These are phyloP conservation scores for Myxozyma monticola DNA, from an alignment of 805 yeast genomes.

Conservation along the genomic window DNA sequence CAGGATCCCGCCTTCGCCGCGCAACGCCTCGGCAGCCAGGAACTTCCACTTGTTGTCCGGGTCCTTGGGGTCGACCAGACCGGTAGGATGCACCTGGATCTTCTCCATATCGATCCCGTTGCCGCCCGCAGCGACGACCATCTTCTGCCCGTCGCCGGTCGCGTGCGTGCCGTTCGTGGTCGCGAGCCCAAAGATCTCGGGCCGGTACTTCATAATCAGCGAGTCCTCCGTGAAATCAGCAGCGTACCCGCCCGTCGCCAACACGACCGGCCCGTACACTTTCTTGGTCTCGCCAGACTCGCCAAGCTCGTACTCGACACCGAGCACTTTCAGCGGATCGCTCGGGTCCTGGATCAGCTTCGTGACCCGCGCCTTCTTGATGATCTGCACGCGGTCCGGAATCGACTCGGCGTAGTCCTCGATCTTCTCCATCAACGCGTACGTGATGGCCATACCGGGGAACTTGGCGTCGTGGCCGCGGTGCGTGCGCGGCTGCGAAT, in stretches of 20 bases:
- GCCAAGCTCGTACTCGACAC: constrained; percentile 45
- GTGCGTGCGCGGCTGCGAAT: constrained; percentile 77
- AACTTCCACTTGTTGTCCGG: constrained; percentile 52
- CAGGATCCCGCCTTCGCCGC: constrained; percentile 67
- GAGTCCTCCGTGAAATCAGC: constrained; percentile 58
- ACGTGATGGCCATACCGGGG: constrained; percentile 68
- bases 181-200: constrained; percentile 57
- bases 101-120: constrained; percentile 62
- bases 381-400: constrained; percentile 46
- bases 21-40: constrained; percentile 63
- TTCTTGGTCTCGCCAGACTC: constrained; percentile 36
- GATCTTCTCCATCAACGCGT: constrained; percentile 51
- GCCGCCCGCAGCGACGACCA: constrained; percentile 50
- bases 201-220: constrained; percentile 55
- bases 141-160: constrained; percentile 63
- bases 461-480: constrained; percentile 67
- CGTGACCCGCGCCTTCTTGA: constrained; percentile 47
- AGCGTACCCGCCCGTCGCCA: constrained; percentile 69
- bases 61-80: constrained; percentile 56
- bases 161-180: constrained; percentile 64
- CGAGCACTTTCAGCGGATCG: constrained; percentile 40
- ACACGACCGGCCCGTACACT: constrained; percentile 55
- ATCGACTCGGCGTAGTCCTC: constrained; percentile 48
- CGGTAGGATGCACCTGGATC: constrained; percentile 70
- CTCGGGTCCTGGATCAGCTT: constrained; percentile 45